Percentiles rank a stretch among this genome's conserved stretches.
These are phyloP conservation scores for Thalia dealbata DNA, from an alignment of 176 grass and related monocot species.

Conservation along the genomic window DNA sequence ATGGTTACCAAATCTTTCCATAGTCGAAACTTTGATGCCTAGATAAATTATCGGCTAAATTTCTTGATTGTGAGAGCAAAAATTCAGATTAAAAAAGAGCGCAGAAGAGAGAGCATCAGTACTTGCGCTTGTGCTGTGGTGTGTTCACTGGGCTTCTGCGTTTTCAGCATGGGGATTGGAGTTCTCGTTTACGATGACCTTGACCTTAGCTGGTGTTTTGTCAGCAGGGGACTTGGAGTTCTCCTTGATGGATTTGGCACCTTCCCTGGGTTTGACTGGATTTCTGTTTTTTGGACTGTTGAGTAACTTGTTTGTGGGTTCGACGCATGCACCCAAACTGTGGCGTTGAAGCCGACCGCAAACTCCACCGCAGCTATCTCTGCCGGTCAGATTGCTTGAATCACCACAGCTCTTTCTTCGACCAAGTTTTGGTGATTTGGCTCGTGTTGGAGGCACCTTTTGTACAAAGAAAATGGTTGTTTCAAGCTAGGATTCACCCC, in stretches of 20 bases:
- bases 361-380: slow-evolving; percentile 30
- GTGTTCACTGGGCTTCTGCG: not conserved
- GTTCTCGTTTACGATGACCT: not conserved
- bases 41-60: slow-evolving; percentile 4
- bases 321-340: slow-evolving; percentile 37
- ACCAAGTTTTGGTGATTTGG: slow-evolving; percentile 94
- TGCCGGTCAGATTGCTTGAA: slow-evolving; percentile 40
- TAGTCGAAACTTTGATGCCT: not conserved
- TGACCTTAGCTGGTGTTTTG: slow-evolving; percentile 26
- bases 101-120: not conserved
- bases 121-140: not conserved
- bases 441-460: slow-evolving; percentile 80
- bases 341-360: slow-evolving; percentile 44
- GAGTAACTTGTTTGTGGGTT: slow-evolving; percentile 24
- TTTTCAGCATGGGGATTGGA: not conserved
- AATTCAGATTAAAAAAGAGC: not conserved
- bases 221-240: slow-evolving; percentile 31
- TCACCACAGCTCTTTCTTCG: slow-evolving; percentile 66
- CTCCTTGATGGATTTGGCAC: slow-evolving; percentile 23
- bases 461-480: not conserved
- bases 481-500: not conserved
- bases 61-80: not conserved
- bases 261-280: slow-evolving; percentile 3
- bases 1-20: not conserved
- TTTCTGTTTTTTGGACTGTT: slow-evolving; percentile 10